Evolutionary conservation across 192 early-diverging fungal species (phyloP).

Genomic region (Coemansia erecta): DNA sequence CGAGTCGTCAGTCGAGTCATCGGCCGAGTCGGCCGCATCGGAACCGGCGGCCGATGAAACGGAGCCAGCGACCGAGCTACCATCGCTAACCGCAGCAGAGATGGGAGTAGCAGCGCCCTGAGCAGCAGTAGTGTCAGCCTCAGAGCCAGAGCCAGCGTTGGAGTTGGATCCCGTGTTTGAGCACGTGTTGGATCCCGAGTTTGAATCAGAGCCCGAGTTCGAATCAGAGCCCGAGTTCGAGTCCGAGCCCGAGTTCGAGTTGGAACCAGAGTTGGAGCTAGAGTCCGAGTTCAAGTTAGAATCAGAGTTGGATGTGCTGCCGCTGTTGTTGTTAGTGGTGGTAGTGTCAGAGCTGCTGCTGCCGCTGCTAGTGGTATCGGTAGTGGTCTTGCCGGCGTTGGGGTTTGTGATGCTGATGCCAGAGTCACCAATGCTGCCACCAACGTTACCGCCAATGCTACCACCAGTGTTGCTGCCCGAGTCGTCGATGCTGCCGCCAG

Average conservation of each 20-base stretch:
- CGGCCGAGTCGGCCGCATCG: background rate
- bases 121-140: background rate
- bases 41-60: background rate
- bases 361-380: background rate
- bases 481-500: constrained; percentile 2
- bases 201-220: too few relatives aligned
- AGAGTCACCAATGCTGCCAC: constrained; percentile 7
- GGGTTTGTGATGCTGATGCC: constrained; percentile 1
- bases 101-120: background rate
- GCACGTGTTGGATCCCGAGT: too few relatives aligned
- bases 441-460: background rate
- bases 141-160: too few relatives aligned
- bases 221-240: constrained; percentile 4
- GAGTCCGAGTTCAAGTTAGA: background rate
- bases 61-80: background rate
- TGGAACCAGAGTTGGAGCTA: background rate
- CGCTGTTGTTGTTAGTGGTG: background rate
- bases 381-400: background rate
- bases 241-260: constrained; percentile 2
- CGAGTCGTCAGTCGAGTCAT: background rate
- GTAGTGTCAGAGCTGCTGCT: background rate
- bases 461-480: constrained; percentile 1
- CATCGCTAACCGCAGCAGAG: background rate
- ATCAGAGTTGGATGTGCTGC: background rate
- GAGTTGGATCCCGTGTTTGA: too few relatives aligned